A percentile compares a stretch with the other conserved stretches of the same genome.
Evolutionary conservation across 179 eudicot genomes (phyloP).

Genomic region (Drosera spatulata): DNA sequence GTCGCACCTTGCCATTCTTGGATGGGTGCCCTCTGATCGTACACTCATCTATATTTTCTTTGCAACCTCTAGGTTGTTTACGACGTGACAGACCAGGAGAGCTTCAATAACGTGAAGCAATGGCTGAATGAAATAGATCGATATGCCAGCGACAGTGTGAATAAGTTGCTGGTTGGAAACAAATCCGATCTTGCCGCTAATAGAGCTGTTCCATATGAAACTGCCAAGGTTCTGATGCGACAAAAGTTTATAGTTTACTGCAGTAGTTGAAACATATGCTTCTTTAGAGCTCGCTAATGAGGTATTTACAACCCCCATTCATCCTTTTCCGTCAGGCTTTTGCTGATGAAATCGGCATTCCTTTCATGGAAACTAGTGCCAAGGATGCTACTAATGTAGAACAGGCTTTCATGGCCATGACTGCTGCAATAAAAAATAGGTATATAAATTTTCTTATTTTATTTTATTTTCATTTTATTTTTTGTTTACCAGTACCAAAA

Average conservation of each 20-base stretch:
- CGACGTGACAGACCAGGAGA: conserved; percentile 4
- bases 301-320: background rate
- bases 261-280: too few species aligned
- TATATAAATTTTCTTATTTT: background rate
- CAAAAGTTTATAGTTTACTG: too few species aligned
- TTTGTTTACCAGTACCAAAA: background rate
- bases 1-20: background rate
- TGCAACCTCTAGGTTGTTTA: conserved; percentile 7
- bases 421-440: conserved; percentile 7
- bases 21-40: background rate
- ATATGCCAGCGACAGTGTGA: too few species aligned
- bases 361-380: conserved; percentile 13
- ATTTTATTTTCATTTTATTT: background rate
- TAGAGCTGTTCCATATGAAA: conserved; percentile 36
- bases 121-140: too few species aligned
- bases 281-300: too few species aligned
- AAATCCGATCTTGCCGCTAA: conserved; percentile 17
- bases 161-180: too few species aligned
- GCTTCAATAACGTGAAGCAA: too few species aligned
- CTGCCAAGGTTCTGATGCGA: conserved; percentile 24
- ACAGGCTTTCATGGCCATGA: conserved; percentile 13
- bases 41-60: background rate
- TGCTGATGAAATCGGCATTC: conserved; percentile 11
- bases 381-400: conserved; percentile 11
- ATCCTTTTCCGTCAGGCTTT: conserved; percentile 1